Base-by-base conservation (phyloP, 106 monocot species). In the Platanthera zijinensis region DNA sequence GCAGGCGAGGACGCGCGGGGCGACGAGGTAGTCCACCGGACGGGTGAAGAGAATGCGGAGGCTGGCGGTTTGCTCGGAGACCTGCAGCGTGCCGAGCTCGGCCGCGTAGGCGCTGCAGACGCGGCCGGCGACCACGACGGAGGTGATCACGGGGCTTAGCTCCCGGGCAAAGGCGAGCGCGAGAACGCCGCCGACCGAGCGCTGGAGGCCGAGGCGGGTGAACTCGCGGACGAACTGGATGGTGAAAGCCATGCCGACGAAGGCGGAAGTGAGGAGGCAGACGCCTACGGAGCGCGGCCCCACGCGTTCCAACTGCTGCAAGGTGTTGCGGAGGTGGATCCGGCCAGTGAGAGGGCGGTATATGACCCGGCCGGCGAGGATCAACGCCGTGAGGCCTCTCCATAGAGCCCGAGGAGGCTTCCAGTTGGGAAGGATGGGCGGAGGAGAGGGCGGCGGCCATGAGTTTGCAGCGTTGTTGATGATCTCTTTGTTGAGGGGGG, bases 171-270 rank as follows among this genome's bases (percentile, higher is more conserved):
- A 87, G 69, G 96, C 96, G 67, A 96, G 90, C 54, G 97, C 94
- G 19, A 99, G 86, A 30, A 99, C 89, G 54, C 88, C 91, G 57
- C 91, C 91, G 10, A 91, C 88, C 14, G 91, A 94, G 25, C 89
- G 84, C 76, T 91, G 89, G 66, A 99, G 94, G 28, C 94, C 94
- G 32, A 99, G 87, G 18, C 91, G 85, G 47, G 90, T 93, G 85
- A 99, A 99, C 81, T 94, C 97, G 71, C 94, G 82, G 56, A 94
- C 94, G 78, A 94, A 94, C 84, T 94, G 94, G 77, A 99, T 92
- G 62, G 97, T 96, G 87, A 90, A 90, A 7, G 90, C 90, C 90
- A 90, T 90, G 57, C 90, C 91, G 39, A 91, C 86, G 76, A 91
- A 97, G 52, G 97, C 74, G 50, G 94, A 83, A 45, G 97, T 94